Evolutionary conservation across 2,329 filamentous ascomycete genomes (phyloP).

Genomic region (Phaeosphaeriaceae sp.): DNA sequence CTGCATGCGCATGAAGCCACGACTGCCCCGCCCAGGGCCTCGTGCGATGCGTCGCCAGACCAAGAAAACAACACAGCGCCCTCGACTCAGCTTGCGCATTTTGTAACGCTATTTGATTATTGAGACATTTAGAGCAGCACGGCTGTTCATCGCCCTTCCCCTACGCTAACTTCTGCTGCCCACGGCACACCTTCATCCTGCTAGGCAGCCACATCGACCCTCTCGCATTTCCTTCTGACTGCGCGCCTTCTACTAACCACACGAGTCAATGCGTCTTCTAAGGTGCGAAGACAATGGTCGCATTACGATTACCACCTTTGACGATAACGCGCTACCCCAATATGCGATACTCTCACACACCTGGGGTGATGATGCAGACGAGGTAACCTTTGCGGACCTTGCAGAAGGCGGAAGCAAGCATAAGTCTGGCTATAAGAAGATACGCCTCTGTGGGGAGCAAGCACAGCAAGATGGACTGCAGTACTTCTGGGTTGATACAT

Average conservation of each 20-base stretch:
- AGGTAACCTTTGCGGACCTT: slow-evolving; percentile 2
- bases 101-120: not conserved
- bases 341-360: slow-evolving; percentile 10
- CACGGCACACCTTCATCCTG: not conserved
- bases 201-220: not conserved
- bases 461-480: slow-evolving; percentile 4
- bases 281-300: not conserved
- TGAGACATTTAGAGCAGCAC: not conserved
- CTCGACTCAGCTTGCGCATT: not conserved
- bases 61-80: slow-evolving; percentile 1
- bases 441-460: slow-evolving; percentile 1
- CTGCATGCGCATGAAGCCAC: slow-evolving; percentile 3
- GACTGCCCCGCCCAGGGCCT: slow-evolving; percentile 1
- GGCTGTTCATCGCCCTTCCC: not conserved
- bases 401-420: not conserved
- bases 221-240: not conserved
- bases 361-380: slow-evolving; percentile 2
- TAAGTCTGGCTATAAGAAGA: slow-evolving; percentile 1
- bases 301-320: slow-evolving; percentile 1
- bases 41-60: not conserved
- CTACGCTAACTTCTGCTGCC: not conserved
- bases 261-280: slow-evolving; percentile 2
- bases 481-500: slow-evolving; percentile 13
- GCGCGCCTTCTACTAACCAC: not conserved
- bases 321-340: slow-evolving; percentile 1